Base-by-base conservation (phyloP, 1,284 basidiomycete species). In the Rhizoctonia solani region DNA sequence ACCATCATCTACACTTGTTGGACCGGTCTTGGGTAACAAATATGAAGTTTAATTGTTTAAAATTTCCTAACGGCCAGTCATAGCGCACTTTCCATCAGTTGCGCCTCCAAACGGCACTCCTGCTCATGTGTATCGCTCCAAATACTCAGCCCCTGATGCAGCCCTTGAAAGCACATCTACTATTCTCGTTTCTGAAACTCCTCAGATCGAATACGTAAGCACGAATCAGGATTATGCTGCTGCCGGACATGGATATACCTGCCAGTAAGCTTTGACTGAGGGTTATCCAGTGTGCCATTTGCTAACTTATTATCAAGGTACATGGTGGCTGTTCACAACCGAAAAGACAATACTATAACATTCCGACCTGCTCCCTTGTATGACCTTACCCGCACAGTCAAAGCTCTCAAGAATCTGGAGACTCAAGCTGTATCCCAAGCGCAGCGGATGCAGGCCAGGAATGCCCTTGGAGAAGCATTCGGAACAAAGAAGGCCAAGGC, bases 401-500 rank as follows among this genome's bases (percentile, higher is more conserved):
- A 95, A 75, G 85, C 88, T 3, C 81, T 93, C 56, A 92, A 92
- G 76, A 82, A 42, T 52, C 68, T 74, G 4, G 55, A 3, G 77
- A 81, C 4, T 76, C 80, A 14, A 81, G 82, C 9, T 80, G 83
- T 16, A 79, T 79, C 21, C 74, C 83, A 32, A 83, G 46, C 53
- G 13, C 53, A 87, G 70, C 87, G 85, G 68, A 78, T 83, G 52
- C 82, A 85, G 55, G 87, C 87, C 37, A 83, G 89, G 29, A 91
- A 86, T 69, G 81, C 85, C n/a, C 84, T 98, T 1, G 95, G 95
- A 32, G 88, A 93, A 75, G 86, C 90, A 0, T 98, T 98, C 72
- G 95, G 95, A 23, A 96, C 93, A 13, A 92, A 93, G 78, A 97
- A 96, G 75, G 92, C 93, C 41, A 90, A 93, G 77, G 86, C 87